Conservation (phyloP, 306 rosid genomes). For the Cicer yamashitae region DNA sequence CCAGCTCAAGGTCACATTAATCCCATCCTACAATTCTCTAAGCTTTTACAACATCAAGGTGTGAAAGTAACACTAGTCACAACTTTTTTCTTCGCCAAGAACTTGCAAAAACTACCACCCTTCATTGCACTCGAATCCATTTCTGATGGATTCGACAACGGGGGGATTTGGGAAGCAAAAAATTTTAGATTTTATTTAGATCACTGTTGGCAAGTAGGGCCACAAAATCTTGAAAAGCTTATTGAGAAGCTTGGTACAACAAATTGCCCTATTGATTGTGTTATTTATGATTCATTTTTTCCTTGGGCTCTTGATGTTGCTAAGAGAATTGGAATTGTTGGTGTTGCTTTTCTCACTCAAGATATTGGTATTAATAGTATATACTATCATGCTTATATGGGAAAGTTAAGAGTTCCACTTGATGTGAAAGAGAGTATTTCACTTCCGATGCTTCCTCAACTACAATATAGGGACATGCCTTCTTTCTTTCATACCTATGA, state of each 20-base stretch:
- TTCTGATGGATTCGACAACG: constrained; percentile 38
- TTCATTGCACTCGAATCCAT: constrained; percentile 35
- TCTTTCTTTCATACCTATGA: constrained; percentile 20
- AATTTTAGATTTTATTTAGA: neutral
- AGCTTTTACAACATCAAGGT: constrained; percentile 42
- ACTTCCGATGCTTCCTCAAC: constrained; percentile 13
- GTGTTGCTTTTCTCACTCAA: constrained; percentile 37
- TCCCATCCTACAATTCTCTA: constrained; percentile 47
- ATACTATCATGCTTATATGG: constrained; percentile 30
- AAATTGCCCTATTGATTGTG: constrained; percentile 33
- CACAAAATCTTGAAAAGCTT: constrained; percentile 18
- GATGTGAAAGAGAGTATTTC: constrained; percentile 17
- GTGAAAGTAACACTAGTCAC: constrained; percentile 47
- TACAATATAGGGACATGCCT: constrained; percentile 37
- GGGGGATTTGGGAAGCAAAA: neutral
- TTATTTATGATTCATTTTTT: constrained; percentile 30
- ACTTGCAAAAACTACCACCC: constrained; percentile 24
- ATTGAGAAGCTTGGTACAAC: constrained; percentile 25
- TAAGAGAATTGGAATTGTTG: constrained; percentile 36
- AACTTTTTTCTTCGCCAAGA: constrained; percentile 31
- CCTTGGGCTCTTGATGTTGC: constrained; percentile 43
- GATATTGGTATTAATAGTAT: constrained; percentile 22
- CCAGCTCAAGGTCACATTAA: constrained; percentile 58
- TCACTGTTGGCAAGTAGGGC: constrained; percentile 11
- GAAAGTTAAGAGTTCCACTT: constrained; percentile 19